Evolutionary conservation across 2,329 filamentous ascomycete genomes (phyloP), one percentile per base, ranked within the genome.

Genomic region (Cytospora leucostoma): DNA sequence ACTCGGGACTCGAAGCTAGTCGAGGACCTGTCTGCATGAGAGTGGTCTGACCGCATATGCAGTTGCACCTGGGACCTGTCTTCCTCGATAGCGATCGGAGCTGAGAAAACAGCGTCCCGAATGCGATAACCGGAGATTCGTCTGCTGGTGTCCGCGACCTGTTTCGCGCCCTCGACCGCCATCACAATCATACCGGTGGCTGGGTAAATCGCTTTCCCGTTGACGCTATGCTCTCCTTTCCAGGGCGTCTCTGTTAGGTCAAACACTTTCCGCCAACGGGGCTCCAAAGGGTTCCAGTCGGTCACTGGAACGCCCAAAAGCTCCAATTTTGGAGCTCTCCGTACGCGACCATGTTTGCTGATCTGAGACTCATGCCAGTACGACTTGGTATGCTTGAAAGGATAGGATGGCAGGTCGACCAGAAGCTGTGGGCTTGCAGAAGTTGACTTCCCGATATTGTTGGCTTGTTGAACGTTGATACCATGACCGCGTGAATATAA

Each of bases 351-450:
- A 5, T 33, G 40, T 5, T 17, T 12, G 13, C 57, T 59, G 19
- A 59, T n/a, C 2, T 47, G 57, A 7, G 47, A n/a, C 19, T 59
- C 57, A 17, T 59, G 34, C 57, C 57, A 59, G 34, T 59, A 59
- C 1, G n/a, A 3, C 10, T 52, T 34, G 1, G 57, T 38, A n/a
- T 32, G 34, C 7, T 52, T 27, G 13, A 59, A 59, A 4, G 57
- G 57, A 12, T 59, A 59, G 6, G 38, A 15, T 4, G 57, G 57
- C 1, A 59, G n/a, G n/a, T 59, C 32, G 2, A 27, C 27, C 27
- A 27, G 27, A 6, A 52, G 34, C 3, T 52, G 13, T 15, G 15
- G 10, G 33, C 12, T 0, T 15, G 27, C 11, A 33, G 34, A 8
- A 12, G 7, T 1, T 8, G 8, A 3, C 27, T 40, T 3, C 17